These are phyloP conservation scores for Pseudogymnoascus destructans DNA, from an alignment of 2,329 filamentous ascomycete species.

Conservation along the genomic window DNA sequence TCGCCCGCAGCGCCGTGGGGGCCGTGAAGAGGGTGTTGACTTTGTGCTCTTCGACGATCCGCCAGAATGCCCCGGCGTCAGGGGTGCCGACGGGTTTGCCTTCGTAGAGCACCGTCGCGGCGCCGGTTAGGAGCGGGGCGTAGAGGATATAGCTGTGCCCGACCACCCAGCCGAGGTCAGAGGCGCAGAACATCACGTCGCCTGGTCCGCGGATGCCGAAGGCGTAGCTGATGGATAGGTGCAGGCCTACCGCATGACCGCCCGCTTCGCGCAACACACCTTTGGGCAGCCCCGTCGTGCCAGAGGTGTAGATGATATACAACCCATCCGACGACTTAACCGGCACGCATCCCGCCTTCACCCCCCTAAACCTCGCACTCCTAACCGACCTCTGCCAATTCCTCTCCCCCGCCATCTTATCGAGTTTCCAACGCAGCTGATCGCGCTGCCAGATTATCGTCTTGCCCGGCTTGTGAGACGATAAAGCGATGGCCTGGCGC, in stretches of 20 bases:
- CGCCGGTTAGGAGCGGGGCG: conserved; percentile 70
- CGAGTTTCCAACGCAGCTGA: conserved; percentile 60
- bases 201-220: conserved; percentile 74
- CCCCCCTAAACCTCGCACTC: conserved; percentile 51
- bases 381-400: conserved; percentile 69
- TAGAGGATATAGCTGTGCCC: conserved; percentile 83
- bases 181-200: conserved; percentile 58
- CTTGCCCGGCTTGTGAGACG: conserved; percentile 56
- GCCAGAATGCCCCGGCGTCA: conserved; percentile 78
- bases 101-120: conserved; percentile 78
- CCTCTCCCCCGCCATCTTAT: conserved; percentile 53
- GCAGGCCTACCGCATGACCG: conserved; percentile 74
- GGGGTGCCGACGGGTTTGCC: conserved; percentile 90
- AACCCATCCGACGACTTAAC: conserved; percentile 65
- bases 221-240: conserved; percentile 68
- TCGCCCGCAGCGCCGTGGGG: conserved; percentile 74
- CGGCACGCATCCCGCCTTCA: conserved; percentile 63
- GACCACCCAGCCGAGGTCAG: conserved; percentile 88
- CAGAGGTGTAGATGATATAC: conserved; percentile 86
- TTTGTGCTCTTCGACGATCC: conserved; percentile 70
- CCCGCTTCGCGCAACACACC: conserved; percentile 72
- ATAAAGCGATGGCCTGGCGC: conserved; percentile 54
- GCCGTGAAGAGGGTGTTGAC: conserved; percentile 79
- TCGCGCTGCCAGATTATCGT: conserved; percentile 78
- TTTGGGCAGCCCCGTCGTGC: conserved; percentile 72